Evolutionary conservation across 805 yeast genomes (phyloP), one percentile per base, ranked within the genome.

Genomic region (Clavispora carvajalis): DNA sequence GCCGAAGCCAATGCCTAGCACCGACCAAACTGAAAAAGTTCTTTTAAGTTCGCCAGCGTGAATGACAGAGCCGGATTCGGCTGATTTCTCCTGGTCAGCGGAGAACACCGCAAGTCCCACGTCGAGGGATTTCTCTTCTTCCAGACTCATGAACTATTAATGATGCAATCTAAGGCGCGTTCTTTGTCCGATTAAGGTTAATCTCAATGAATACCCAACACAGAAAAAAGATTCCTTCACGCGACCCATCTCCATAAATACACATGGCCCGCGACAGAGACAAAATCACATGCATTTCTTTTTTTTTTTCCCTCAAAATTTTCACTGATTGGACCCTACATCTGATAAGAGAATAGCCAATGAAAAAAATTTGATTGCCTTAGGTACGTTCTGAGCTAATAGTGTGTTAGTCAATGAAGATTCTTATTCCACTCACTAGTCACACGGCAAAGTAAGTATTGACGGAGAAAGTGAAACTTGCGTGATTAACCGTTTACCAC

Each of bases 1-100:
- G 12, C 68, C 68, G 50, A 67, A 67, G 8, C 72, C 71, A 44
- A 67, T 60, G 11, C 66, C 67, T 12, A 67, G 56, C 22, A 67
- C 58, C 2, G 69, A 63, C 57, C 62, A 67, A 19, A 65, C 59
- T 1, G 68, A 62, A 38, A 67, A 67, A 19, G 64, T 65, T 47
- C 71, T 55, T 30, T 57, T 57, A 38, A 59, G 58, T 45, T 59
- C 67, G 12, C 56, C 41, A 8, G 29, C 52, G n/a, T 24, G 38
- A n/a, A 19, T 33, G 35, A 21, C 17, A 22, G 35, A 13, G 28
- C 34, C n/a, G 25, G 37, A 19, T 29, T 18, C 33, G 37, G 33
- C 34, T n/a, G 36, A 29, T 24, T 41, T 41, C 34, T 41, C 50
- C 30, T 23, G 17, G 33, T 48, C 53, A 22, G 35, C 17, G 28